phyloP scores from a whole-genome alignment of 2,329 filamentous ascomycete species.

The Xylariaceae sp. region DNA sequence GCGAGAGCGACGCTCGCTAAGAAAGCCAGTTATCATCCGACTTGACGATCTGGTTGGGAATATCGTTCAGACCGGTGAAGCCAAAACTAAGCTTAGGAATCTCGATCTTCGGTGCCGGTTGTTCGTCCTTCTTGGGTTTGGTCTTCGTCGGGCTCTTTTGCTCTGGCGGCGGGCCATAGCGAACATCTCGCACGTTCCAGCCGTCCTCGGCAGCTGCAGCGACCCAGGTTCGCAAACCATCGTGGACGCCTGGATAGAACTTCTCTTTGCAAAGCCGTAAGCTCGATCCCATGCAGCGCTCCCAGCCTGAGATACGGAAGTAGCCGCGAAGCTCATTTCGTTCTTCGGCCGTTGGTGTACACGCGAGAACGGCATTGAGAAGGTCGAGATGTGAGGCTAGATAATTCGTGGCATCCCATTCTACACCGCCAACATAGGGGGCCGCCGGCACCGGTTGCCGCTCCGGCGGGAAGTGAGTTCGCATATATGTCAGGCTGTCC shows the following conservation, averaged over 20 bases:
- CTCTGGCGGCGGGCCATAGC: constrained; percentile 59
- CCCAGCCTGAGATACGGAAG: constrained; percentile 79
- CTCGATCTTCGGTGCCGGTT: constrained; percentile 56
- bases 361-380: constrained; percentile 83
- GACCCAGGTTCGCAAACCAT: constrained; percentile 84
- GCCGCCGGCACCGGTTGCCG: constrained; percentile 88
- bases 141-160: constrained; percentile 42
- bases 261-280: constrained; percentile 94
- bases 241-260: constrained; percentile 89
- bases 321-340: constrained; percentile 76
- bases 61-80: constrained; percentile 27
- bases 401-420: constrained; percentile 98
- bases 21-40: constrained; percentile 30
- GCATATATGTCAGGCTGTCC: constrained; percentile 56
- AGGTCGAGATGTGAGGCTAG: constrained; percentile 88
- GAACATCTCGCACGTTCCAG: constrained; percentile 78
- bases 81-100: constrained; percentile 53
- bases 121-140: constrained; percentile 40
- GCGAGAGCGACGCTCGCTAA: constrained; percentile 23
- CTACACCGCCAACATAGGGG: constrained; percentile 92
- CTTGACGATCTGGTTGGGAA: constrained; percentile 20
- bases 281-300: constrained; percentile 79
- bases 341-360: constrained; percentile 61
- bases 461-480: constrained; percentile 73
- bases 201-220: constrained; percentile 79